These are phyloP conservation scores for Penium margaritaceum DNA, from an alignment of 139 green algal genomes.

Conservation along the genomic window DNA sequence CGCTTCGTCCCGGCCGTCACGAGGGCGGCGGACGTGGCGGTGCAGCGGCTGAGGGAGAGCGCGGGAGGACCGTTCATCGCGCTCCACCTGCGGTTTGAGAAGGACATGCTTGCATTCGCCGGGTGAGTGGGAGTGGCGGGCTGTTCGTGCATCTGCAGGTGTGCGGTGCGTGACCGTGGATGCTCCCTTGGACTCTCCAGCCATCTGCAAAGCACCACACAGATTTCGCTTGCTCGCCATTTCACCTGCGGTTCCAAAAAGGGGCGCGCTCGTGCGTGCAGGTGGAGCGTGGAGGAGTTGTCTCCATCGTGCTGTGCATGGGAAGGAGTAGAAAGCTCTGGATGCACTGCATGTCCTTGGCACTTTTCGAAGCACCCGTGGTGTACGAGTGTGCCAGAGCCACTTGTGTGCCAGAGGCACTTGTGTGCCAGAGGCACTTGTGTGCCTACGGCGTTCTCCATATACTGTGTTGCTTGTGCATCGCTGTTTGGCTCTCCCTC, in stretches of 20 bases:
- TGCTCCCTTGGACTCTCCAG: neutral
- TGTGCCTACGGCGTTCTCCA: neutral
- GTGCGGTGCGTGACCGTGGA: neutral
- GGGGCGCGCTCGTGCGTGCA: no score
- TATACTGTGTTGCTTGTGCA: neutral
- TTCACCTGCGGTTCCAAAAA: no score
- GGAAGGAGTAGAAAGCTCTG: no score
- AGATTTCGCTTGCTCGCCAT: no score
- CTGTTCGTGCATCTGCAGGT: neutral
- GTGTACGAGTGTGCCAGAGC: no score
- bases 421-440: no score
- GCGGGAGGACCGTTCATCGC: slow-evolving; percentile 29
- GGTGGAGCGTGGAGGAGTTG: no score
- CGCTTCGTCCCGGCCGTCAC: slow-evolving; percentile 12
- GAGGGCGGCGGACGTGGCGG: neutral
- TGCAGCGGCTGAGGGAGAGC: slow-evolving; percentile 6
- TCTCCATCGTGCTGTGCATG: no score
- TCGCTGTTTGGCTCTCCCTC: no score
- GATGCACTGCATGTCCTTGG: no score
- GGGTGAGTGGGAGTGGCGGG: slow-evolving; percentile 7
- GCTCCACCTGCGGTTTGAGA: slow-evolving; percentile 41
- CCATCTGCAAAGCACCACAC: neutral
- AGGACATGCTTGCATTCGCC: slow-evolving; percentile 43
- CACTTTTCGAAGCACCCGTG: no score
- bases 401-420: no score